Base-by-base conservation (phyloP, 1,284 basidiomycete species). In the Fereydounia khargensis region DNA sequence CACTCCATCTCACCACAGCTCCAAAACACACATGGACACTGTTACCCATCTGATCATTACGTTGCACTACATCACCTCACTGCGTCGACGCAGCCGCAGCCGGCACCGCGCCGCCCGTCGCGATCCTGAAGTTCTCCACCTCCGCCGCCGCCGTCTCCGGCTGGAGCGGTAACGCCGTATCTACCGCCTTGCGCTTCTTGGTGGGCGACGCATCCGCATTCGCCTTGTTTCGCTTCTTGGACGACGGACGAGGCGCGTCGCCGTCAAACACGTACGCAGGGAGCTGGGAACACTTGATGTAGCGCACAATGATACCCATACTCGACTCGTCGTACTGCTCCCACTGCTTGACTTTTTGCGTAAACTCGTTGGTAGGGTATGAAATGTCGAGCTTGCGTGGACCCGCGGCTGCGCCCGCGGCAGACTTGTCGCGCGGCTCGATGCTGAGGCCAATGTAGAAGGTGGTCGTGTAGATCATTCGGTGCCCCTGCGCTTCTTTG, bases 381-480 rank as follows among this genome's bases (percentile, higher is more conserved):
- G 91, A 95, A 49, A 98, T 91, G 77, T 98, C 95, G 53, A 99
- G 81, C 72, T 84, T 86, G 59, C 91, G 83, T 39, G 68, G 71
- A 1, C 68, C 77, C 57, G 59, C 55, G 7, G 49, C 50, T 0
- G 50, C 55, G 17, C 35, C 32, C 17, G 28, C 39, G 3, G 24
- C 84, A 80, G 78, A 92, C 91, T 82, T 4, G 78, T 85, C 86
- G 79, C 88, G 92, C 49, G 90, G 88, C 77, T 92, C 89, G 57
- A 98, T 88, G 42, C 86, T 84, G 40, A 99, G 82, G 6, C 95
- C 95, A 62, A 99, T 92, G 76, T 94, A 98, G 78, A 97, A 98
- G 3, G 88, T 91, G 31, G 92, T 92, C 3, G 91, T 90, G 77
- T 89, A 85, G 13, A 97, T 89, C 25, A 84, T 82, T 35, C 86